Evolutionary conservation across 2,329 filamentous ascomycete species (phyloP).

Genomic region (Gliomastix tumulicola): DNA sequence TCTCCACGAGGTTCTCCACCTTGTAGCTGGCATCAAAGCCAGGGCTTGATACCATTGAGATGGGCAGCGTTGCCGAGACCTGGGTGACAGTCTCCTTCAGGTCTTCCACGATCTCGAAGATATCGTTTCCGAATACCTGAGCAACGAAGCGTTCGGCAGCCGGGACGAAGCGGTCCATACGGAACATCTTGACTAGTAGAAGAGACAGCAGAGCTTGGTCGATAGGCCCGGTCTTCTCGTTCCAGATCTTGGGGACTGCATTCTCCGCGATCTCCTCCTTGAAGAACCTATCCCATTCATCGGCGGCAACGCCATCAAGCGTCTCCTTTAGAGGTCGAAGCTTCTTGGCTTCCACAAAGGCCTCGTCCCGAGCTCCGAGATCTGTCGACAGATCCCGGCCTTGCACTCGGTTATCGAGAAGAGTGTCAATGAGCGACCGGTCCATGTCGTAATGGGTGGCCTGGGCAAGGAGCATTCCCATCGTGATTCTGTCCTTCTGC

Average conservation of each 20-base stretch:
- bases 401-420: slow-evolving; percentile 71
- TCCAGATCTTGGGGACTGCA: slow-evolving; percentile 71
- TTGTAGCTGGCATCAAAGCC: slow-evolving; percentile 99
- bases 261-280: slow-evolving; percentile 81
- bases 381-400: slow-evolving; percentile 74
- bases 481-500: slow-evolving; percentile 88
- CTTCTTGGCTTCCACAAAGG: slow-evolving; percentile 60
- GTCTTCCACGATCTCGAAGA: slow-evolving; percentile 81
- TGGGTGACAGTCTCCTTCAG: slow-evolving; percentile 78
- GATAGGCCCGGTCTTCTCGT: slow-evolving; percentile 50
- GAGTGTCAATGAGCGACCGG: slow-evolving; percentile 75
- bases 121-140: slow-evolving; percentile 73
- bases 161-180: slow-evolving; percentile 91
- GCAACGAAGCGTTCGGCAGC: slow-evolving; percentile 85
- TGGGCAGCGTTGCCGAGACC: slow-evolving; percentile 76
- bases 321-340: slow-evolving; percentile 68
- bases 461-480: slow-evolving; percentile 92
- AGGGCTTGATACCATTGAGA: slow-evolving; percentile 88
- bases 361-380: slow-evolving; percentile 55
- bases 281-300: slow-evolving; percentile 77
- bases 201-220: slow-evolving; percentile 79
- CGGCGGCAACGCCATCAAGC: slow-evolving; percentile 53
- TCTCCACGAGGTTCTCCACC: slow-evolving; percentile 88
- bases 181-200: slow-evolving; percentile 87
- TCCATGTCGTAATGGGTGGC: slow-evolving; percentile 97